Conservation (phyloP, 495 filamentous ascomycete species). For the Penicillium atrosanguineum region DNA sequence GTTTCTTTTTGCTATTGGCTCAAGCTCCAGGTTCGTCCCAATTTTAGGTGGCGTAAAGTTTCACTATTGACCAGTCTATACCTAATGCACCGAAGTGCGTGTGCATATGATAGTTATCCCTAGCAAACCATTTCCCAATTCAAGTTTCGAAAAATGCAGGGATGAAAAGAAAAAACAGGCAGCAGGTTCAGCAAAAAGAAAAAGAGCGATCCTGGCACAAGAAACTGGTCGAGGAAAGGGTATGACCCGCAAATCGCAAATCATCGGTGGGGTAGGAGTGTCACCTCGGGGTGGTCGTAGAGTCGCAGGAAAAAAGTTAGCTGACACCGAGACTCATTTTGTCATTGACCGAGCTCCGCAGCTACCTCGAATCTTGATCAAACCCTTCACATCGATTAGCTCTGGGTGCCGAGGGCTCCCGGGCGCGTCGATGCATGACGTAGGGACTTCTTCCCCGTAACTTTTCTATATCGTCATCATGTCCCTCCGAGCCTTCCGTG, state of each 20-base stretch:
- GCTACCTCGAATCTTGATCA: conserved; percentile 4
- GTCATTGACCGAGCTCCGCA: conserved; percentile 17
- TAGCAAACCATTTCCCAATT: neutral
- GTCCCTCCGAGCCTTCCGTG: conserved; percentile 33
- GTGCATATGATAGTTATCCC: neutral
- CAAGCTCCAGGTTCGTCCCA: neutral
- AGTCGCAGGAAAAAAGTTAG: neutral
- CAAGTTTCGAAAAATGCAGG: neutral
- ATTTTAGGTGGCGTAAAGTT: neutral
- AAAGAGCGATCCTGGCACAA: neutral
- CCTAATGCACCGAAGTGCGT: neutral
- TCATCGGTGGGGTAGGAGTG: neutral
- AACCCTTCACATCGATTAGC: neutral
- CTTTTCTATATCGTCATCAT: conserved; percentile 34
- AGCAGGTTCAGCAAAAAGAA: neutral
- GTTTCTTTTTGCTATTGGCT: neutral
- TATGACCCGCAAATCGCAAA: neutral
- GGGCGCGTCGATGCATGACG: conserved; percentile 36
- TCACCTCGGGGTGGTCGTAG: neutral
- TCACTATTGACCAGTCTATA: neutral
- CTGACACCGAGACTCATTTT: conserved; percentile 6
- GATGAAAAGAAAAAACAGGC: neutral
- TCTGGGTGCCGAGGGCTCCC: conserved; percentile 18
- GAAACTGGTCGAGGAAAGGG: neutral
- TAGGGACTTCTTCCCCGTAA: conserved; percentile 20